Conservation (phyloP, 805 yeast species). For the Sungouiella blattae region DNA sequence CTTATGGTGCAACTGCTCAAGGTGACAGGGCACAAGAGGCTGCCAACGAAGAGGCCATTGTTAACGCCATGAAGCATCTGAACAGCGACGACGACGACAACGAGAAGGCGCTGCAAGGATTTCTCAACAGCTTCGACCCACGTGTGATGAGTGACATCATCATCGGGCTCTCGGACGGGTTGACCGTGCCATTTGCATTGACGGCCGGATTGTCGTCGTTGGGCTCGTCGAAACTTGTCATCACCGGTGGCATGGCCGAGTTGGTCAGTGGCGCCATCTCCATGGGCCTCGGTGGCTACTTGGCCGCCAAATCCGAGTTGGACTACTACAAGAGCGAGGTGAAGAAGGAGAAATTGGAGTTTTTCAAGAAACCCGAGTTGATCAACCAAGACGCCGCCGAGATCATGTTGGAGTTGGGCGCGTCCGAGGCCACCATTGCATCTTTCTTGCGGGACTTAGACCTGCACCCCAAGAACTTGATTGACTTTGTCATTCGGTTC, state of each 20-base stretch:
- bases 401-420: slow-evolving; percentile 70
- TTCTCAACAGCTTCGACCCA: slow-evolving; percentile 68
- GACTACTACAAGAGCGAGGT: slow-evolving; percentile 74
- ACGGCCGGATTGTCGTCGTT: slow-evolving; percentile 93
- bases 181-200: slow-evolving; percentile 97
- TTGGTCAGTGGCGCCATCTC: slow-evolving; percentile 94
- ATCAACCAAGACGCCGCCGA: slow-evolving; percentile 80
- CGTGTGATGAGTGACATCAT: slow-evolving; percentile 91
- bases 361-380: slow-evolving; percentile 60
- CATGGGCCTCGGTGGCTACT: slow-evolving; percentile 96
- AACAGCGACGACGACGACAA: slow-evolving; percentile 20
- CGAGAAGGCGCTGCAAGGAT: slow-evolving; percentile 17
- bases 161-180: slow-evolving; percentile 92
- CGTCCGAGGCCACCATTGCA: slow-evolving; percentile 67
- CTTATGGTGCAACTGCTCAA: slow-evolving; percentile 34
- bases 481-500: slow-evolving; percentile 81
- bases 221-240: slow-evolving; percentile 86
- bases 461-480: slow-evolving; percentile 69
- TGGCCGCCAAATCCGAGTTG: slow-evolving; percentile 88
- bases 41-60: slow-evolving; percentile 35
- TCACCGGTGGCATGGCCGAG: slow-evolving; percentile 98
- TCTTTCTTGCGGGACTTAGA: slow-evolving; percentile 77
- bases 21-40: slow-evolving; percentile 33
- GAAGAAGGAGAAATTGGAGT: slow-evolving; percentile 62
- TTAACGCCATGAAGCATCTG: slow-evolving; percentile 26